Evolutionary conservation across 2,329 filamentous ascomycete genomes (phyloP), one percentile per base, ranked within the genome.

Genomic region (Trichophyton schoenleinii): DNA sequence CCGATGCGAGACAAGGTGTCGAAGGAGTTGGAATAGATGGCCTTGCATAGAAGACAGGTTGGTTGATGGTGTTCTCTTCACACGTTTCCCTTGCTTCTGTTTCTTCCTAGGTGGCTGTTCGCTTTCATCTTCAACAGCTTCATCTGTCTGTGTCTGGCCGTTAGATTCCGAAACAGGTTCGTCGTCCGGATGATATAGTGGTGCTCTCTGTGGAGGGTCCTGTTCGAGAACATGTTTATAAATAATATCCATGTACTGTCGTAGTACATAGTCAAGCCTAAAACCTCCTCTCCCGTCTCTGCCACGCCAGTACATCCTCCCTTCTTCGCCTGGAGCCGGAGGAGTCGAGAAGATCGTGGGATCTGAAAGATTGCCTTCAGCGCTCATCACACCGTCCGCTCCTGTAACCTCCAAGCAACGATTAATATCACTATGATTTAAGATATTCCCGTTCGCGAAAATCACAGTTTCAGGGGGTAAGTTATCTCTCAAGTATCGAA

Each of bases 361-460:
- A 70, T 99, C 90, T 69, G 90, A 92, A 0, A 99, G 80, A 70
- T 96, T 96, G 0, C 91, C 94, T 74, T 99, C 94, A 3, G 94
- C 94, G 66, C 87, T 92, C 94, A 99, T 97, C 59, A 99, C 84
- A 18, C 83, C 94, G 72, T 99, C 94, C 1, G 87, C 92, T 0
- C 91, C 91, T 0, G 94, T 99, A 3, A 81, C 89, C 58, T 85
- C 82, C 20, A 99, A 77, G 69, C 92, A 97, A 20, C 77, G 77
- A 58, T 87, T 82, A 9, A 99, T 78, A 71, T 99, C 92, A 0
- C 80, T 85, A 62, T 87, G 81, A 71, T 89, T 87, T 62, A 99
- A 77, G 41, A 96, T 87, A 70, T 99, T 99, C 11, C 94, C 94
- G 72, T 99, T 99, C 2, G 94, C 94, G 71, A 99, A 97, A 2